A percentile compares a stretch with the other conserved stretches of the same genome.
These are phyloP conservation scores for Ochetophila trinervis DNA, from an alignment of 306 rosid genomes.

Conservation along the genomic window DNA sequence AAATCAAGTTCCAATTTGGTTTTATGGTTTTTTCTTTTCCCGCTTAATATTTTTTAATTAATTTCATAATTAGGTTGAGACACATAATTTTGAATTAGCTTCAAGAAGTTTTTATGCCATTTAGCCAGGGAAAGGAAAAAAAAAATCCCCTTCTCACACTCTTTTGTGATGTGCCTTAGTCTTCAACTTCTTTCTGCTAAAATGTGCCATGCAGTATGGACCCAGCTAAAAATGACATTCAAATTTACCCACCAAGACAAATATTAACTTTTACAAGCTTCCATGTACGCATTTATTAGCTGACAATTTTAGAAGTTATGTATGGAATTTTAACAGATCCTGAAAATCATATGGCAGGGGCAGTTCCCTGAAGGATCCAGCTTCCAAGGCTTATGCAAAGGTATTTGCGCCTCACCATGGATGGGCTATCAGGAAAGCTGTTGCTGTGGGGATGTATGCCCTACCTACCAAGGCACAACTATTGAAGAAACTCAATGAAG, in stretches of 20 bases:
- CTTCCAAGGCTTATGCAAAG: slow-evolving; percentile 81
- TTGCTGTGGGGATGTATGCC: slow-evolving; percentile 85
- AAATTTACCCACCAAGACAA: neutral
- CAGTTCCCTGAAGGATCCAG: slow-evolving; percentile 74
- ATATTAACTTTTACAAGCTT: neutral
- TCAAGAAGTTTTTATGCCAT: neutral
- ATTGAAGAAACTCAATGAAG: slow-evolving; percentile 73
- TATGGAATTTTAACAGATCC: slow-evolving; percentile 12
- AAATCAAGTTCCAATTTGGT: too few species aligned
- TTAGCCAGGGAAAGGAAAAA: neutral
- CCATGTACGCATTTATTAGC: neutral
- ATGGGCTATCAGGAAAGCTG: slow-evolving; percentile 90
- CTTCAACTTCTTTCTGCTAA: neutral
- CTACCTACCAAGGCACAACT: slow-evolving; percentile 75
- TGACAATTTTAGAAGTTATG: neutral
- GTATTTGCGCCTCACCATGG: slow-evolving; percentile 83
- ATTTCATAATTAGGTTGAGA: too few species aligned
- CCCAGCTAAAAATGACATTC: neutral
- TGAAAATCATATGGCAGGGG: slow-evolving; percentile 50
- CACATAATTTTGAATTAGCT: too few species aligned
- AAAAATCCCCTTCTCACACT: neutral
- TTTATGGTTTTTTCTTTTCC: too few species aligned
- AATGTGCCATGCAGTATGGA: neutral
- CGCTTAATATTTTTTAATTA: too few species aligned
- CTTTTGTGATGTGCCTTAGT: neutral